These are phyloP conservation scores for Starmerella sirachaensis DNA, from an alignment of 805 yeast genomes.

Conservation along the genomic window DNA sequence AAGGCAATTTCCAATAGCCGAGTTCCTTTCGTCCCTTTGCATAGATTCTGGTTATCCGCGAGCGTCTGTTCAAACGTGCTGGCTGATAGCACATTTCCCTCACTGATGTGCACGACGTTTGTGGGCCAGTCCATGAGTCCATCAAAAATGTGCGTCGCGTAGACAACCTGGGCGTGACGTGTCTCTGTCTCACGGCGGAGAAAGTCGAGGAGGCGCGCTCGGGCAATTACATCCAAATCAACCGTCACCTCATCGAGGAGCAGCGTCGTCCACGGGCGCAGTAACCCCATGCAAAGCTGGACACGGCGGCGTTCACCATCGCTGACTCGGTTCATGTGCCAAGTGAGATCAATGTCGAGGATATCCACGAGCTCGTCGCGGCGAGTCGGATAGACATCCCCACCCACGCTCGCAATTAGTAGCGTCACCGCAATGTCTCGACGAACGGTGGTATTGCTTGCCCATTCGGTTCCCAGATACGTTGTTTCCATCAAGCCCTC, in stretches of 20 bases:
- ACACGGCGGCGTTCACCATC: slow-evolving; percentile 95
- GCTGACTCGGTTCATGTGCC: slow-evolving; percentile 87
- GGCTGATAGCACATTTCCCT: slow-evolving; percentile 41
- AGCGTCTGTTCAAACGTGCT: slow-evolving; percentile 21
- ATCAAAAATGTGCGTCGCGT: slow-evolving; percentile 93
- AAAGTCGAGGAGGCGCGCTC: slow-evolving; percentile 61
- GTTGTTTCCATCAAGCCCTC: slow-evolving; percentile 40
- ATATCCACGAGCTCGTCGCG: slow-evolving; percentile 64
- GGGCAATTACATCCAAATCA: slow-evolving; percentile 84
- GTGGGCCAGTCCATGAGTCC: slow-evolving; percentile 91
- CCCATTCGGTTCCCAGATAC: slow-evolving; percentile 96
- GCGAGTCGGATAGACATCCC: slow-evolving; percentile 60
- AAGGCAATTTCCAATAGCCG: slow-evolving; percentile 29
- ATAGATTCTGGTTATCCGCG: slow-evolving; percentile 13
- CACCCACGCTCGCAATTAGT: slow-evolving; percentile 70
- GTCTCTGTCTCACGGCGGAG: slow-evolving; percentile 58
- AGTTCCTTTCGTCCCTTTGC: slow-evolving; percentile 20
- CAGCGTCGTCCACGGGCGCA: slow-evolving; percentile 79
- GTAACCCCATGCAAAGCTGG: slow-evolving; percentile 83
- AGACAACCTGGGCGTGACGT: slow-evolving; percentile 66
- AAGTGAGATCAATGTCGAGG: slow-evolving; percentile 70
- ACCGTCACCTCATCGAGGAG: slow-evolving; percentile 95
- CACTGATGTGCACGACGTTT: slow-evolving; percentile 60
- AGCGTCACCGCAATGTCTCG: slow-evolving; percentile 82
- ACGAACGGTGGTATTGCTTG: slow-evolving; percentile 75